phyloP scores from a whole-genome alignment of 208 protist genomes.

The Trypanosoma congolense region DNA sequence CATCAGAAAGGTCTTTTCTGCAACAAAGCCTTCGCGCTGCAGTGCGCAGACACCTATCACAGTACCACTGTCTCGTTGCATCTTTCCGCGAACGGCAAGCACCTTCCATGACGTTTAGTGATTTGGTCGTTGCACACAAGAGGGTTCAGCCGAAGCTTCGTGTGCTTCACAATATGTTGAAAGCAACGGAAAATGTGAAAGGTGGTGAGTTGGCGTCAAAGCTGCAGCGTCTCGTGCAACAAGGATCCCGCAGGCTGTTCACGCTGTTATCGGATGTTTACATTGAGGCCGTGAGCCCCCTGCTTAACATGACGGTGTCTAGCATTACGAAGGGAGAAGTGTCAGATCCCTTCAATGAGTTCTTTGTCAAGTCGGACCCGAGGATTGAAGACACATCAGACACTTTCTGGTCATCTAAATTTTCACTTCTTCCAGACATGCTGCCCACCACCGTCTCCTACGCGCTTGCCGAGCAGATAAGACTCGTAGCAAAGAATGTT shows the following conservation, averaged over 20 bases:
- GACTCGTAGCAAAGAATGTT: conserved; percentile 57
- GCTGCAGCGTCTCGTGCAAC: conserved; percentile 42
- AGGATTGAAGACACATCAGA: conserved; percentile 44
- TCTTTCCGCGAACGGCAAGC: conserved; percentile 36
- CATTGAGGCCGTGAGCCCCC: conserved; percentile 50
- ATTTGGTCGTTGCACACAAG: conserved; percentile 53
- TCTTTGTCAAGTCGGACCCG: conserved; percentile 43
- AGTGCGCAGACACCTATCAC: conserved; percentile 44
- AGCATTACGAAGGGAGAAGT: conserved; percentile 58
- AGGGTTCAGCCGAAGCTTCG: conserved; percentile 55
- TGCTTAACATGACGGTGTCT: conserved; percentile 47
- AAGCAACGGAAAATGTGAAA: conserved; percentile 46
- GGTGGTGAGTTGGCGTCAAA: conserved; percentile 53
- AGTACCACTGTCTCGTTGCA: conserved; percentile 59
- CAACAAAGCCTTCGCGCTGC: conserved; percentile 56
- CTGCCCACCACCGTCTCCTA: conserved; percentile 46
- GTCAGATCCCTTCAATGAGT: conserved; percentile 53
- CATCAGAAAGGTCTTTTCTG: conserved; percentile 40
- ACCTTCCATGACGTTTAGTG: conserved; percentile 32
- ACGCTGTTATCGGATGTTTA: conserved; percentile 49
- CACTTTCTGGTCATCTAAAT: conserved; percentile 45
- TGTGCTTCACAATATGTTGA: conserved; percentile 39
- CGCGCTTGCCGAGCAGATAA: conserved; percentile 40
- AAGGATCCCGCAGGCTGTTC: conserved; percentile 47
- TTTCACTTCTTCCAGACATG: conserved; percentile 44